Evolutionary conservation across 2,329 filamentous ascomycete species (phyloP).

Genomic region (Aureobasidium subglaciale): DNA sequence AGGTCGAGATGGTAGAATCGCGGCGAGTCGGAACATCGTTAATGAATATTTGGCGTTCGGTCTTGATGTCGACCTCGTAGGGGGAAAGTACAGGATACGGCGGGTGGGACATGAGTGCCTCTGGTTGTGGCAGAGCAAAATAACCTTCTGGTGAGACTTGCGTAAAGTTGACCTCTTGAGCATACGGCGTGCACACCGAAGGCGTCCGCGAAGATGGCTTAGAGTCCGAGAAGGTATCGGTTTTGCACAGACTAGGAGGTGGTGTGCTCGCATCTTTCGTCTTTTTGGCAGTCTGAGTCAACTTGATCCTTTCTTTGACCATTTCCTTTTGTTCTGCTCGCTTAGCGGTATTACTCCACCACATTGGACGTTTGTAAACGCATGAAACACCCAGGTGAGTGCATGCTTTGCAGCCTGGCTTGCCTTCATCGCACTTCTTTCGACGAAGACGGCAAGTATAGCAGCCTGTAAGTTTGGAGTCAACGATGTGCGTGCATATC

Average conservation of each 20-base stretch:
- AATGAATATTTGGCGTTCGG: conserved; percentile 87
- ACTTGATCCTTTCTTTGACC: conserved; percentile 97
- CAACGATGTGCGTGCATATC: conserved; percentile 55
- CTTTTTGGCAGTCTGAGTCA: conserved; percentile 91
- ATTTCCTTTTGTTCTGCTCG: conserved; percentile 82
- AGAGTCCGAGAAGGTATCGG: conserved; percentile 70
- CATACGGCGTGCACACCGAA: conserved; percentile 75
- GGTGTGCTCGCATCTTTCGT: conserved; percentile 49
- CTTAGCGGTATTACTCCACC: conserved; percentile 93
- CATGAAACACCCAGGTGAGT: conserved; percentile 72
- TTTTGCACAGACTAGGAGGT: conserved; percentile 71
- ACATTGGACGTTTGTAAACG: conserved; percentile 93
- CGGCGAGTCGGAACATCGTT: conserved; percentile 79
- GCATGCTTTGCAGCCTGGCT: conserved; percentile 58
- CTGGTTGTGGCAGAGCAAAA: conserved; percentile 54
- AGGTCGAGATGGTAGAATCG: conserved; percentile 85
- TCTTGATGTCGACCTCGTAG: conserved; percentile 94
- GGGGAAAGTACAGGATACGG: conserved; percentile 61
- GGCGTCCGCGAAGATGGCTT: conserved; percentile 65
- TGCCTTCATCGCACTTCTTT: conserved; percentile 65
- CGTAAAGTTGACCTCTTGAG: conserved; percentile 58
- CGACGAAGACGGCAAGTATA: conserved; percentile 61
- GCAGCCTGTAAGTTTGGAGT: conserved; percentile 44
- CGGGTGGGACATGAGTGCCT: conserved; percentile 37
- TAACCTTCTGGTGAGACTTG: conserved; percentile 48